Percentiles rank a stretch among this genome's conserved stretches.
Conservation (phyloP, 2,329 filamentous ascomycete genomes). For the Aureobasidium leucospermi region DNA sequence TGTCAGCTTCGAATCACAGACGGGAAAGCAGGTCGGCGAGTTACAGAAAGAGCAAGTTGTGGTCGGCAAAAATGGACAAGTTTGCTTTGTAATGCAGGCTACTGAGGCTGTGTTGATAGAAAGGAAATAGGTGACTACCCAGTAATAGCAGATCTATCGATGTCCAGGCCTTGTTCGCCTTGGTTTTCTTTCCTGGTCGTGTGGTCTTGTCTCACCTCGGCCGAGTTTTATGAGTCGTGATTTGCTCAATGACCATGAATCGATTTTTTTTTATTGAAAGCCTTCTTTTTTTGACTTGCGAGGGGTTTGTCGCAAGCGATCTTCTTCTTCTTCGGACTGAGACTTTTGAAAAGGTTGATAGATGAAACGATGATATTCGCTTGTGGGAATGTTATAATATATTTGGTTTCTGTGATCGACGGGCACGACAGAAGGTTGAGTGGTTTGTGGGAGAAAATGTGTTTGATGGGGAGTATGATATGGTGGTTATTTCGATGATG, state of each 20-base stretch:
- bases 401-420: not conserved
- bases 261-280: no score
- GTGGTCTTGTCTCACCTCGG: not conserved
- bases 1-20: conserved; percentile 4
- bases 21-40: conserved; percentile 1
- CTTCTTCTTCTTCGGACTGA: not conserved
- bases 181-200: not conserved
- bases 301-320: not conserved
- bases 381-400: not conserved
- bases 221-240: not conserved
- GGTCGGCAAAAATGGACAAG: not conserved
- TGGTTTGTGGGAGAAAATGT: not conserved
- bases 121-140: not conserved
- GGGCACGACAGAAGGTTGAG: not conserved
- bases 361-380: not conserved
- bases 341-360: not conserved
- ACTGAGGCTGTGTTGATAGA: conserved; percentile 9
- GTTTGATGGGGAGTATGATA: no score
- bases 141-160: not conserved
- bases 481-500: no score
- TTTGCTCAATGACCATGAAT: no score
- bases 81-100: conserved; percentile 1
- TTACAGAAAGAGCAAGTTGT: not conserved
- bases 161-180: not conserved
- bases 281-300: no score